Base-by-base conservation (phyloP, 2,329 filamentous ascomycete species). In the Madurella mycetomatis region DNA sequence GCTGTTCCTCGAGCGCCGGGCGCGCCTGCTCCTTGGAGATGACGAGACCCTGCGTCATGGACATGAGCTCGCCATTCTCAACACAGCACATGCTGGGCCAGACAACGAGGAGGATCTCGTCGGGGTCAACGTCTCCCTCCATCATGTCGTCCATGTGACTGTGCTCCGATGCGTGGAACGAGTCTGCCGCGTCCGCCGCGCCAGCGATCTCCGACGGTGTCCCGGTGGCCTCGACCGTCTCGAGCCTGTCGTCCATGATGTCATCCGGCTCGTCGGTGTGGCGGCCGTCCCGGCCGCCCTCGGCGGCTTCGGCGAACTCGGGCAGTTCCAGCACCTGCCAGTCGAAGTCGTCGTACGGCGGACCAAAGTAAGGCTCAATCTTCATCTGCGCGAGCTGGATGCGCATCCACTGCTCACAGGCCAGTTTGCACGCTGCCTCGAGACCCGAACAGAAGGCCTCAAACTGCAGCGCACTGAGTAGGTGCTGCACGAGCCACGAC, bases 341-440 rank as follows among this genome's bases (percentile, higher is more conserved):
- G 57, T 69, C 68, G 32, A 64, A 70, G 52, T 69, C 65, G 49
- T 70, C 67, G 45, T 66, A 69, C 0, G 67, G 67, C 7, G 67
- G 68, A 2, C 68, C 68, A 51, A 70, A 70, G 56, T 70, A 70
- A 2, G 67, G 67, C 63, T 71, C 69, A 54, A 71, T 67, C 64
- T 70, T 70, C 54, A 67, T 65, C 3, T 56, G 42, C 4, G 68
- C 64, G 4, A 59, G 32, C 57, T 71, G 69, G 48, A 71, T 66
- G 34, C 60, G 61, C 54, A 63, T 64, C 69, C 68, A 70, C 57
- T 68, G 66, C 19, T 62, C 63, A 54, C 66, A 67, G 0, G 66
- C 67, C 2, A 69, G 57, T 34, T 55, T 58, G 56, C 67, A 70
- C 1, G 63, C 63, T 13, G 41, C 51, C 52, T 65, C 62, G 13